These are phyloP conservation scores for Ogataea nakhonphanomensis DNA, from an alignment of 805 yeast species.

Conservation along the genomic window DNA sequence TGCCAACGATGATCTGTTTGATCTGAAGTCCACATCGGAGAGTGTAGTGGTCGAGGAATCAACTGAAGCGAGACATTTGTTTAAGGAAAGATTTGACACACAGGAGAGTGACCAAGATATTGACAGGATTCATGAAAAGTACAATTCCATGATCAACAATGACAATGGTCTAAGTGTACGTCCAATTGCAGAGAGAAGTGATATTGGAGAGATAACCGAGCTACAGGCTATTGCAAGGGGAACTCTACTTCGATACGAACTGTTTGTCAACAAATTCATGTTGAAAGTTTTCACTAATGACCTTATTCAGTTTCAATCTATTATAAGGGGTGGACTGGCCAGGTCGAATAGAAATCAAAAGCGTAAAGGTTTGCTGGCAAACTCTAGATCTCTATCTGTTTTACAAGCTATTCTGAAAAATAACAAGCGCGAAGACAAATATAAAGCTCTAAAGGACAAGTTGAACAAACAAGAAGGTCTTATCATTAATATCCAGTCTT, in stretches of 20 bases:
- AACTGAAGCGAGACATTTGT: slow-evolving; percentile 23
- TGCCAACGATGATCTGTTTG: neutral
- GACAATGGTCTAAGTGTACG: slow-evolving; percentile 21
- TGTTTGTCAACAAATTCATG: slow-evolving; percentile 62
- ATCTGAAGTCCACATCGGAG: neutral
- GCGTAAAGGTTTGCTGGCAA: slow-evolving; percentile 11
- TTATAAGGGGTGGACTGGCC: slow-evolving; percentile 46
- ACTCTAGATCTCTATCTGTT: slow-evolving; percentile 33
- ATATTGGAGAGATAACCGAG: slow-evolving; percentile 23
- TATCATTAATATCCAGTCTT: slow-evolving; percentile 34
- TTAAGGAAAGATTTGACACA: slow-evolving; percentile 16
- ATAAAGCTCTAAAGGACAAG: slow-evolving; percentile 14
- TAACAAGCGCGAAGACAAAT: slow-evolving; percentile 21
- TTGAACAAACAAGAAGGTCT: slow-evolving; percentile 17
- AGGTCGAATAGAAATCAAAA: slow-evolving; percentile 27
- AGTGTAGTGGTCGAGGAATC: slow-evolving; percentile 14
- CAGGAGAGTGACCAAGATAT: slow-evolving; percentile 20
- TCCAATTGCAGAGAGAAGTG: slow-evolving; percentile 2
- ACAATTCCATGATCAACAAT: slow-evolving; percentile 21
- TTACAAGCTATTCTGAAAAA: slow-evolving; percentile 41
- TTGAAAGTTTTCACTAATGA: slow-evolving; percentile 54
- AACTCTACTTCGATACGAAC: slow-evolving; percentile 56
- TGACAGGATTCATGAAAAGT: slow-evolving; percentile 31
- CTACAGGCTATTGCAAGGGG: slow-evolving; percentile 75
- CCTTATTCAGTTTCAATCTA: slow-evolving; percentile 45